These are phyloP conservation scores for Podospora appendiculata DNA, from an alignment of 495 filamentous ascomycete species.

Conservation along the genomic window DNA sequence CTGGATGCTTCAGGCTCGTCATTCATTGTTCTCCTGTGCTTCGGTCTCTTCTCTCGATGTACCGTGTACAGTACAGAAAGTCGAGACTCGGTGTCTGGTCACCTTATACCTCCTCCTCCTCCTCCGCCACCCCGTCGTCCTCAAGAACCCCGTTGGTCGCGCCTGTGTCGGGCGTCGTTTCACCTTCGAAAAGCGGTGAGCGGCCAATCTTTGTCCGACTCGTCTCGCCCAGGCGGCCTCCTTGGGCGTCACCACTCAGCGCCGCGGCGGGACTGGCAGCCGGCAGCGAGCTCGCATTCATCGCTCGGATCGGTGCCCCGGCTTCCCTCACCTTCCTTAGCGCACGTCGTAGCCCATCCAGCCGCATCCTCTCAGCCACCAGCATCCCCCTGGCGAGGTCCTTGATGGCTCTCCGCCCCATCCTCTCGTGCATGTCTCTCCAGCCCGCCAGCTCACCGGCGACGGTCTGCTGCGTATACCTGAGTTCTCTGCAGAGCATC, in stretches of 20 bases:
- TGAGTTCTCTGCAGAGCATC: conserved; percentile 64
- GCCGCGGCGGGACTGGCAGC: not conserved
- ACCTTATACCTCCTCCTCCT: not conserved
- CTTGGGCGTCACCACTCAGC: not conserved
- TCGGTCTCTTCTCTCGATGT: too few relatives aligned
- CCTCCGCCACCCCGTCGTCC: not conserved
- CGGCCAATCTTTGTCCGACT: not conserved
- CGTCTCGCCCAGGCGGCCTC: not conserved
- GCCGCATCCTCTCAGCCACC: conserved; percentile 65
- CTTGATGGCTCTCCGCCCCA: conserved; percentile 65
- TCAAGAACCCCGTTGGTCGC: not conserved
- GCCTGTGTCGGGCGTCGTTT: not conserved
- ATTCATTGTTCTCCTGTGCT: too few relatives aligned
- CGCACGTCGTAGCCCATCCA: conserved; percentile 75
- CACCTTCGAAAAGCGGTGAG: not conserved
- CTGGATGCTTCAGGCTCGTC: too few relatives aligned
- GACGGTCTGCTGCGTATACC: conserved; percentile 89
- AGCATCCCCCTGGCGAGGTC: conserved; percentile 72
- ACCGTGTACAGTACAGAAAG: too few relatives aligned
- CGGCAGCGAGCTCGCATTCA: not conserved
- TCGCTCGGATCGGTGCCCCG: too few relatives aligned
- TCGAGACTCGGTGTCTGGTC: not conserved
- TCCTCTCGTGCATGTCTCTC: conserved; percentile 76
- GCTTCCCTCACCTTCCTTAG: conserved; percentile 44
- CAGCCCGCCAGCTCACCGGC: conserved; percentile 88